Conservation (phyloP, 805 yeast species). For the Candida alai region DNA sequence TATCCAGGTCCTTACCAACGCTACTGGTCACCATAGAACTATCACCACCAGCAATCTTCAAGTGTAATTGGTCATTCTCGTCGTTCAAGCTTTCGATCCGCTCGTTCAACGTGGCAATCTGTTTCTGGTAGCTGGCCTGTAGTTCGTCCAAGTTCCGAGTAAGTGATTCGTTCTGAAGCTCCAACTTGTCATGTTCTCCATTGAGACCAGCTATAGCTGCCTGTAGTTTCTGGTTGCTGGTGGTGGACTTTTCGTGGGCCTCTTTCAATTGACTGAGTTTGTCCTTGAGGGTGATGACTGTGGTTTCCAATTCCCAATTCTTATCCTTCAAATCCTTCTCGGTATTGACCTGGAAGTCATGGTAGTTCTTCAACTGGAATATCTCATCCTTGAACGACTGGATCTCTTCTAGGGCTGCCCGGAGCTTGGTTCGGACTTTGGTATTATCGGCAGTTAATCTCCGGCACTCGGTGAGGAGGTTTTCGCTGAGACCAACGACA, state of each 20-base stretch:
- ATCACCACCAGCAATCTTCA: slow-evolving; percentile 19
- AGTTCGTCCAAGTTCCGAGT: slow-evolving; percentile 35
- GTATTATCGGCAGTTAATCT: slow-evolving; percentile 63
- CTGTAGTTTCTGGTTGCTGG: slow-evolving; percentile 29
- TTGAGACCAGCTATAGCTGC: slow-evolving; percentile 26
- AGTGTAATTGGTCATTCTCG: slow-evolving; percentile 59
- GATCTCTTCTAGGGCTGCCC: slow-evolving; percentile 41
- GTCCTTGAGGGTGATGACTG: slow-evolving; percentile 43
- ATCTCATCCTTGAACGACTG: slow-evolving; percentile 34
- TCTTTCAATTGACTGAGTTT: slow-evolving; percentile 35
- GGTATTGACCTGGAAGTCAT: slow-evolving; percentile 30
- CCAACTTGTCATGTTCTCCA: slow-evolving; percentile 47
- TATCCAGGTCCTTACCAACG: neutral
- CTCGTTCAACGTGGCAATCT: slow-evolving; percentile 45
- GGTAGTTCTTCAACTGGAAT: slow-evolving; percentile 29
- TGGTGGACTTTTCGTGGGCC: slow-evolving; percentile 37
- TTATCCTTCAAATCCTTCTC: slow-evolving; percentile 54
- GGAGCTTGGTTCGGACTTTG: slow-evolving; percentile 40
- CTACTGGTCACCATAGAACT: neutral
- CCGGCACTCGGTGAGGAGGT: slow-evolving; percentile 65
- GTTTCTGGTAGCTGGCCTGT: slow-evolving; percentile 33
- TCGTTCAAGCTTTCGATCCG: slow-evolving; percentile 61
- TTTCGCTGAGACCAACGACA: slow-evolving; percentile 71
- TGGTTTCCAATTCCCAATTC: slow-evolving; percentile 63
- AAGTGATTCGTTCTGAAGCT: slow-evolving; percentile 37